Evolutionary conservation across 352 stramenopile genomes (phyloP), one percentile per base, ranked within the genome.

Genomic region (Aphanomyces cochlioides): DNA sequence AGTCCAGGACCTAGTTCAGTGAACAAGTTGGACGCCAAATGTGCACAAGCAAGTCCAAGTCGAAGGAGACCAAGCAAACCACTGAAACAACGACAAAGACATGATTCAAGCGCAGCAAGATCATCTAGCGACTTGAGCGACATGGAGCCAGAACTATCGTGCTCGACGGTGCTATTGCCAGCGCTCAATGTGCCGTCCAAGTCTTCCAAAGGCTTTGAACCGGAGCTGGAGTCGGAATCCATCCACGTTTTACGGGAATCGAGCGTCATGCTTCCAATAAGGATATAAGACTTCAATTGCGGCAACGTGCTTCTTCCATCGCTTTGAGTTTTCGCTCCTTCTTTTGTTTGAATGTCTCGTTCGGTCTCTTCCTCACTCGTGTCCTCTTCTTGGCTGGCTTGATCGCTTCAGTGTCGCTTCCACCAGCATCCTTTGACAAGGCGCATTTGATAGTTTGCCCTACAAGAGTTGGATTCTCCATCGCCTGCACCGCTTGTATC

Each of bases 381-480:
- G 36, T 70, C 36, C 64, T 17, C 47, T 34, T 56, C 56, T 37
- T 50, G 28, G n/a, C 28, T 17, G 4, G 54, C 53, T 19, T 28
- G 7, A 28, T 37, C 10, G 17, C 5, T 50, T 13, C 47, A 47
- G 12, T 37, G 37, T 54, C 38, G 57, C 4, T 8, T 85, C 17
- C 78, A 75, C 17, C 77, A 79, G 0, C 83, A 83, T 43, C 54
- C 21, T 40, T 61, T 1, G 54, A 61, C 68, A 92, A 79, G 72
- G 92, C 75, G 59, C 92, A 86, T 47, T 87, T 88, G 43, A 92
- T 83, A 12, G 75, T 60, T 74, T 93, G 90, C 3, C 85, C 87
- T 12, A 92, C 56, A 45, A 94, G 87, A 66, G 84, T 75, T 56
- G 88, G 77, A 19, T 73, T 72, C 28, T 77, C 72, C n/a, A 74